Percentiles rank a stretch among this genome's conserved stretches.
These are phyloP conservation scores for Micromonas pusilla DNA, from an alignment of 139 green algal genomes.

Conservation along the genomic window DNA sequence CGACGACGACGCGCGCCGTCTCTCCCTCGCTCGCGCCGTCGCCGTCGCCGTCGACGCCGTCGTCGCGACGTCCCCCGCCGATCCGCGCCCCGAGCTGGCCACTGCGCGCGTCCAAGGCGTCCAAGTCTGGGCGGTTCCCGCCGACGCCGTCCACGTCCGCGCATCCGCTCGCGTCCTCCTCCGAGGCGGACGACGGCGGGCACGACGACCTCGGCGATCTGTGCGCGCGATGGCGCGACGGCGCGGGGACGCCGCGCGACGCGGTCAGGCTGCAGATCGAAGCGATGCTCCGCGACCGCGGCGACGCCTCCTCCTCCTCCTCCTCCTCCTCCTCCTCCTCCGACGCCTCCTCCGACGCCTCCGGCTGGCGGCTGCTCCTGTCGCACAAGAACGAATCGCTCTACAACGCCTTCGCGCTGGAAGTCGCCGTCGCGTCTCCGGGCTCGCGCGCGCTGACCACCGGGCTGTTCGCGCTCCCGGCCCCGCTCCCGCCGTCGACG, in stretches of 20 bases:
- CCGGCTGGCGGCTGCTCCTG: background rate
- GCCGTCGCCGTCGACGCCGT: too few relatives aligned
- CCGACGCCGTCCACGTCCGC: background rate
- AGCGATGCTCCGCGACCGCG: background rate
- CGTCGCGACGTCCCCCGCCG: too few relatives aligned
- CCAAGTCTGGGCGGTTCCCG: background rate
- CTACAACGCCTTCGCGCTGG: conserved; percentile 17
- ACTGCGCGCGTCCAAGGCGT: background rate
- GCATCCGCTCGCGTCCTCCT: background rate
- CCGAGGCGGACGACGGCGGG: background rate
- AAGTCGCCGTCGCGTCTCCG: background rate
- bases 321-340: background rate
- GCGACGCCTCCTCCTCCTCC: background rate
- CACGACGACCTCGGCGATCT: background rate
- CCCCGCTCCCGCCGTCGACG: background rate
- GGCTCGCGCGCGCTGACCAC: background rate
- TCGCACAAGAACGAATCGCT: conserved; percentile 13
- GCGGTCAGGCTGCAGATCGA: background rate
- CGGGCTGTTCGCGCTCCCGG: background rate
- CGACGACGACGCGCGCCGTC: too few relatives aligned
- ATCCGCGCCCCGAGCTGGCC: too few relatives aligned
- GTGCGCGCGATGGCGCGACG: background rate
- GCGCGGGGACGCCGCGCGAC: background rate
- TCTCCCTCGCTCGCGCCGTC: too few relatives aligned
- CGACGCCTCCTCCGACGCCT: background rate